These are phyloP conservation scores for Elaphomyces granulatus DNA, from an alignment of 495 filamentous ascomycete species.

Conservation along the genomic window DNA sequence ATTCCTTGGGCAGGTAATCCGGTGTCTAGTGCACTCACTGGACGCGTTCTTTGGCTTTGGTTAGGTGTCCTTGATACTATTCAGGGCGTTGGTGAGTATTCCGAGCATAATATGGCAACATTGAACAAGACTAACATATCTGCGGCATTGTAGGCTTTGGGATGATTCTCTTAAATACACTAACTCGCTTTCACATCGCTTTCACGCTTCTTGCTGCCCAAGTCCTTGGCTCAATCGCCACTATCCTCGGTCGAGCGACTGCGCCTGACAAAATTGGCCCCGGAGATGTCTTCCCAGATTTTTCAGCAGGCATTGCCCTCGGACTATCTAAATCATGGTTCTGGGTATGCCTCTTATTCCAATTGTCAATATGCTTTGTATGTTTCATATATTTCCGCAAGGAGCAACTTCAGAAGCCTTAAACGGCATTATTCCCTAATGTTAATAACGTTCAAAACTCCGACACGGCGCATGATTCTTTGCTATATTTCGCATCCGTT, in stretches of 20 bases:
- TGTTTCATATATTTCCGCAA: conserved; percentile 50
- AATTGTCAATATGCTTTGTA: conserved; percentile 40
- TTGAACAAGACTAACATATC: conserved; percentile 29
- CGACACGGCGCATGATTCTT: too few species aligned
- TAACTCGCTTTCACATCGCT: conserved; percentile 45
- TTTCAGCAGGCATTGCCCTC: conserved; percentile 26
- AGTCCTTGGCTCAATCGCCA: conserved; percentile 39
- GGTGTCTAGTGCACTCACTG: conserved; percentile 35
- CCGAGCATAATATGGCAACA: too few species aligned
- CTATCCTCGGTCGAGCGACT: conserved; percentile 41
- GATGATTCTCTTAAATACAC: conserved; percentile 48
- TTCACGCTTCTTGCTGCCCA: conserved; percentile 42
- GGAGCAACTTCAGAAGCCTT: conserved; percentile 51
- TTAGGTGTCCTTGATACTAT: conserved; percentile 48
- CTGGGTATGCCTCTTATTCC: conserved; percentile 40
- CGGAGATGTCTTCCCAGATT: conserved; percentile 45
- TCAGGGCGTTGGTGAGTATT: conserved; percentile 25
- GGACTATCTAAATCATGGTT: conserved; percentile 37
- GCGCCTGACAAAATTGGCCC: conserved; percentile 46
- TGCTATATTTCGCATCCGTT: too few species aligned
- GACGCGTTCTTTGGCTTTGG: conserved; percentile 48
- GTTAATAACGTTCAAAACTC: too few species aligned
- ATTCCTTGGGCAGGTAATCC: conserved; percentile 43
- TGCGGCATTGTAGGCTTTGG: too few species aligned
- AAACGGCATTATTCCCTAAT: conserved; percentile 6